Conservation (phyloP, 2,329 filamentous ascomycete genomes). For the Paramyrothecium roridum region DNA sequence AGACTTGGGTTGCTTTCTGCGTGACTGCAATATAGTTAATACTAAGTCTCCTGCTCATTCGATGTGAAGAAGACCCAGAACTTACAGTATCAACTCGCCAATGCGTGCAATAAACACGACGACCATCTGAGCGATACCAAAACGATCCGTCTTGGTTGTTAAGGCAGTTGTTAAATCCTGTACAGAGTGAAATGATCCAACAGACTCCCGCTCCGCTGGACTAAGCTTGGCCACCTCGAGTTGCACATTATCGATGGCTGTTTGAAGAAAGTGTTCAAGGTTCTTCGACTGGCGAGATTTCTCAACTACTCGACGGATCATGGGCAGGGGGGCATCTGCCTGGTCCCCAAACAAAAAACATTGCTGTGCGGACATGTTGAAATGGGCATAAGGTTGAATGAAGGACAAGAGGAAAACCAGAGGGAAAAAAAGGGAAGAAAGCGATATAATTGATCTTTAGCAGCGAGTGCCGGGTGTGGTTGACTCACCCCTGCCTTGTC, state of each 20-base stretch:
- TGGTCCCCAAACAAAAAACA: neutral
- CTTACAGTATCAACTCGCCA: neutral
- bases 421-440: no score
- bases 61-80: neutral
- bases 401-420: neutral
- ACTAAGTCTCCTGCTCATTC: neutral
- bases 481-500: no score
- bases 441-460: no score
- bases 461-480: no score
- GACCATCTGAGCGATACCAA: neutral
- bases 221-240: neutral
- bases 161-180: neutral
- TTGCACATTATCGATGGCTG: neutral
- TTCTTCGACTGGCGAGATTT: neutral
- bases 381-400: neutral
- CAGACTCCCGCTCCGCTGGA: neutral
- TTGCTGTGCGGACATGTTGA: neutral
- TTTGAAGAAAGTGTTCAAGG: neutral
- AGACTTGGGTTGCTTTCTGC: neutral
- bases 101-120: neutral
- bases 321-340: neutral
- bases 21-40: neutral
- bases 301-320: neutral
- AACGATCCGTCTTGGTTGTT: neutral
- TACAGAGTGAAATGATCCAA: neutral